A percentile compares a stretch with the other conserved stretches of the same genome.
These are phyloP conservation scores for Boletus hoseneyae DNA, from an alignment of 1,284 basidiomycete genomes.

Conservation along the genomic window DNA sequence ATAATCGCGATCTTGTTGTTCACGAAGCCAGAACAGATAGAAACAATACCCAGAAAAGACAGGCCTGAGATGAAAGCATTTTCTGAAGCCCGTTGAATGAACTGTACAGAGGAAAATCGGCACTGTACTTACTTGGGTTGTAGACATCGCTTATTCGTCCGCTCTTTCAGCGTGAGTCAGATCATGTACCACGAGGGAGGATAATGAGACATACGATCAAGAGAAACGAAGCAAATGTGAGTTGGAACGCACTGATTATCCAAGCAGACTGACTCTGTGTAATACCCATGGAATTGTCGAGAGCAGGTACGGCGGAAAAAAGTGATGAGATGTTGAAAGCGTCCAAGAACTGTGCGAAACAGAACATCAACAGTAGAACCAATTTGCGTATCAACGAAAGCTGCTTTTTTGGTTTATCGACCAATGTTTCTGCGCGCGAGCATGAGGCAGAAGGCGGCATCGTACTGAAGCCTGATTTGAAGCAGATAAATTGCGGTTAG, in stretches of 20 bases:
- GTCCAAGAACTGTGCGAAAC: conserved; percentile 45
- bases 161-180: conserved; percentile 23
- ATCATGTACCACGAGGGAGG: conserved; percentile 15
- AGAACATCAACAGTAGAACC: conserved; percentile 39
- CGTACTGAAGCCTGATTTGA: conserved; percentile 11
- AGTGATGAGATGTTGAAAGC: conserved; percentile 48
- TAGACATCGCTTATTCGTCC: conserved; percentile 35
- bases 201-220: conserved; percentile 34
- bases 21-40: conserved; percentile 41
- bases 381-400: conserved; percentile 30
- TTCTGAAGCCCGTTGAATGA: conserved; percentile 16
- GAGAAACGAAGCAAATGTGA: conserved; percentile 44
- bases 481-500: not conserved
- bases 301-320: conserved; percentile 41
- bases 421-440: conserved; percentile 17
- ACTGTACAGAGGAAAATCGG: not conserved
- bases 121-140: conserved; percentile 23
- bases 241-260: conserved; percentile 41
- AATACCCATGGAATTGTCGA: conserved; percentile 42
- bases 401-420: conserved; percentile 15
- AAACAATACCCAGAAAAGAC: conserved; percentile 35
- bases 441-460: conserved; percentile 11
- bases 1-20: conserved; percentile 41
- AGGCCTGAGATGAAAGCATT: conserved; percentile 32
- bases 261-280: conserved; percentile 49